Evolutionary conservation across 768 basidiomycete genomes (phyloP), one percentile per base, ranked within the genome.

Genomic region (Agrocybe praecox): DNA sequence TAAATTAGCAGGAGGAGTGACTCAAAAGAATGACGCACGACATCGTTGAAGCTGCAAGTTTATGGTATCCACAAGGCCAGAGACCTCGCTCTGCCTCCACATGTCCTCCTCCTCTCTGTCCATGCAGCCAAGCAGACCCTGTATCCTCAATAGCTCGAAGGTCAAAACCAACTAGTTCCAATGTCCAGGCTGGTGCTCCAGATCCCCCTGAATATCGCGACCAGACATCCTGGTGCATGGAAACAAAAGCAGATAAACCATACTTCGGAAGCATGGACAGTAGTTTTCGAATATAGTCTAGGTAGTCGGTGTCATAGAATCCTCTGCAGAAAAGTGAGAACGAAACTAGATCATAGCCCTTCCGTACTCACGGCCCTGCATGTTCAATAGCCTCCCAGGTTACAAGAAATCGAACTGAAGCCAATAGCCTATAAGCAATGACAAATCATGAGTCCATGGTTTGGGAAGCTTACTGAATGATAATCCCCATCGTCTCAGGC

Each of bases 361-460:
- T 12, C 22, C 14, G 8, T 22, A 34, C 10, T 87, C 93, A 96
- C 95, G 86, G 91, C 63, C 94, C 96, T 57, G 82, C 85, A 67
- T 98, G 97, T 67, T 98, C 96, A 15, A 98, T 80, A 0, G 96
- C 94, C 69, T 99, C 96, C 96, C 96, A 99, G 1, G 96, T 96
- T 4, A 98, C 85, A 23, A 96, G 85, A 64, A 99, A 94, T 40
- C 96, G 83, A 51, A 97, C 93, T 95, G 54, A 2, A 53, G 14
- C 18, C 53, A 29, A n/a, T 29, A 18, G 23, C 18, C 1, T 42
- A 2, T 57, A 26, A 44, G 19, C 49, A 24, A 15, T 17, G 19
- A 21, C 32, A 40, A 46, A 14, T 21, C 18, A 45, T 23, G 7
- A 10, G 9, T 11, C n/a, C 44, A 21, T 50, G 44, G 32, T 14